These are phyloP conservation scores for Daldinia loculata DNA, from an alignment of 495 filamentous ascomycete genomes.

Conservation along the genomic window DNA sequence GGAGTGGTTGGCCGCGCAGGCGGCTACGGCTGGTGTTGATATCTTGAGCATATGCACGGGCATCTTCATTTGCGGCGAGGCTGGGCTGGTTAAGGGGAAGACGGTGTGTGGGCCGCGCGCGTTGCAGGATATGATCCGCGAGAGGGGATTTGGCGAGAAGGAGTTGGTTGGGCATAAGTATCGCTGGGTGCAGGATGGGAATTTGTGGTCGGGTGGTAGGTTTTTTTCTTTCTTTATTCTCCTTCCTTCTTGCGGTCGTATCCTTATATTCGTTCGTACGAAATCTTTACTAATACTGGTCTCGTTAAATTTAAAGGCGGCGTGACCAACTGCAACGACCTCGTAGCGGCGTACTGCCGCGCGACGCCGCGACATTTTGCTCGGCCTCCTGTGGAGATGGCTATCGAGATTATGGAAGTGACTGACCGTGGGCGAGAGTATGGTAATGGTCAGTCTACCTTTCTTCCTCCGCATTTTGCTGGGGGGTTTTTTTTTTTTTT, in stretches of 20 bases:
- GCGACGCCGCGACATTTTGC: constrained; percentile 54
- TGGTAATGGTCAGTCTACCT: constrained; percentile 44
- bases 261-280: too few relatives aligned
- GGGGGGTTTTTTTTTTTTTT: background rate
- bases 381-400: constrained; percentile 57
- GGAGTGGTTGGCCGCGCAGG: constrained; percentile 58
- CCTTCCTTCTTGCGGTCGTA: too few relatives aligned
- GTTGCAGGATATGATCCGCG: constrained; percentile 55
- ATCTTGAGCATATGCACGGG: constrained; percentile 66
- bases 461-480: constrained; percentile 31
- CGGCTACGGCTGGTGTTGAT: constrained; percentile 47
- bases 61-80: constrained; percentile 56
- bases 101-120: constrained; percentile 60
- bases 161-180: constrained; percentile 56
- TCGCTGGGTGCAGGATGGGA: constrained; percentile 64
- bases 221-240: background rate
- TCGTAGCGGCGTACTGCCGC: constrained; percentile 64
- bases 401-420: constrained; percentile 60
- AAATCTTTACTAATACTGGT: too few relatives aligned
- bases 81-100: constrained; percentile 60
- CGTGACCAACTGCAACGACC: constrained; percentile 70
- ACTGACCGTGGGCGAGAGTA: constrained; percentile 59
- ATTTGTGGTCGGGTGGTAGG: constrained; percentile 68
- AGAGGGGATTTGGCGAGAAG: constrained; percentile 56
- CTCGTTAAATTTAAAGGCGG: constrained; percentile 52